A percentile compares a stretch with the other conserved stretches of the same genome.
Conservation (phyloP, 768 basidiomycete genomes). For the Mycena alexandri region DNA sequence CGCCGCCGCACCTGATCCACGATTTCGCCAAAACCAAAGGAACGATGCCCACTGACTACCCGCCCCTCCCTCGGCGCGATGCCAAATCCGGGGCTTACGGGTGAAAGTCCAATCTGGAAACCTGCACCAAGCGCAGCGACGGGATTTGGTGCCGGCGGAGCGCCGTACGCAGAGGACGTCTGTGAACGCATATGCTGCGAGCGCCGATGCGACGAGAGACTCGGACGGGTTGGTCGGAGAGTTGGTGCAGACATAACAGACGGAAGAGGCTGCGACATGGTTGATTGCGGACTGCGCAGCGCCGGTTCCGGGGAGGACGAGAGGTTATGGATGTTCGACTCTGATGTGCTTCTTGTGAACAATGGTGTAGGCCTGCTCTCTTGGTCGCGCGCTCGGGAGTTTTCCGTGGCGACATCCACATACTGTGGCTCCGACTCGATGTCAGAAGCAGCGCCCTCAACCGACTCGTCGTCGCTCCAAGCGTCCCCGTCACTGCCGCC, state of each 20-base stretch:
- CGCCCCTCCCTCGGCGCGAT: conserved; percentile 66
- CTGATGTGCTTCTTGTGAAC: conserved; percentile 28
- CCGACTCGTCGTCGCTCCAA: conserved; percentile 61
- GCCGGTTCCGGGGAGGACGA: conserved; percentile 2
- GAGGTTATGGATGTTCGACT: conserved; percentile 26
- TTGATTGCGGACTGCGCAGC: conserved; percentile 23
- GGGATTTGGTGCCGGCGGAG: conserved; percentile 52
- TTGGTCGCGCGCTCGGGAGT: not conserved
- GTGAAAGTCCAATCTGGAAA: conserved; percentile 82
- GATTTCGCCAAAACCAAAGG: conserved; percentile 47
- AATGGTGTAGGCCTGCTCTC: conserved; percentile 19
- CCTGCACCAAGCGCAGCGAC: conserved; percentile 61
- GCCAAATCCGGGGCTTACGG: conserved; percentile 83
- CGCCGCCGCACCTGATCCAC: conserved; percentile 42
- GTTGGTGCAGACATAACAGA: conserved; percentile 8
- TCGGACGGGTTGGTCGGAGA: not conserved
- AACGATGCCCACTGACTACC: conserved; percentile 52
- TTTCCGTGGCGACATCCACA: conserved; percentile 24
- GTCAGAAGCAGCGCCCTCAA: conserved; percentile 45
- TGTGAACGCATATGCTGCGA: conserved; percentile 41
- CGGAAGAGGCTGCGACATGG: conserved; percentile 31
- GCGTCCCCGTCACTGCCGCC: conserved; percentile 59
- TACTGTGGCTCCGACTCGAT: conserved; percentile 40
- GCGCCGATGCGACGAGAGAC: conserved; percentile 28
- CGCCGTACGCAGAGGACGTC: conserved; percentile 36